Base-by-base conservation (phyloP, 208 protist species). In the Trypanosomatidae sp. region DNA sequence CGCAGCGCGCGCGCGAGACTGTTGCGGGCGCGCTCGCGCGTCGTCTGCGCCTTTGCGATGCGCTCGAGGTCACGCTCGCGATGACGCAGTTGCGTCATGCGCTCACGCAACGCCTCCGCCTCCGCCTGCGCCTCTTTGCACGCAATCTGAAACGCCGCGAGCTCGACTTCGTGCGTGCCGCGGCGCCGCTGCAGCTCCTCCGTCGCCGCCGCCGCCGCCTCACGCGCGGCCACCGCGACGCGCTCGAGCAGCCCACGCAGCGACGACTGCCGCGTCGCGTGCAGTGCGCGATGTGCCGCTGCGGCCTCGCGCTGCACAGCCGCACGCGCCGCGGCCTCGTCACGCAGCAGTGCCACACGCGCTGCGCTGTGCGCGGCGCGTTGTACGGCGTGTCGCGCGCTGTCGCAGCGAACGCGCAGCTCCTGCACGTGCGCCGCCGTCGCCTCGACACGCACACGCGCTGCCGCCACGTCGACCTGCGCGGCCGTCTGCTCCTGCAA, bases 111-210 rank as follows among this genome's bases (percentile, higher is more conserved):
- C 18, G 37, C 38, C 45, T 82, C 72, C 20, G 61, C 60, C 37
- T 70, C 67, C 7, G 69, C 77, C 54, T 87, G 77, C 47, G 66
- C 55, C 38, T 82, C 69, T 44, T 82, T 82, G 62, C 65, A 79
- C 2, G 77, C 77, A 26, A 87, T 80, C 56, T 87, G 72, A 22
- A 72, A 82, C 6, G 69, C 56, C 11, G 69, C 72, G 5, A 87
- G 61, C 37, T 87, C 71, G 10, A 87, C 44, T 37, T 87, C 77
- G 33, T 83, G 53, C 38, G 42, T 55, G 0, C 41, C 43, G 33
- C 61, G 63, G 35, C 64, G 60, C 18, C 53, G 30, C 10, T 59
- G 51, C 18, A 79, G 18, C 42, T 80, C 72, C 15, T 28, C 20
- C 4, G 25, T 13, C 27, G 56, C 47, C n/a, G 27, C 43, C 0